phyloP scores from a whole-genome alignment of 768 basidiomycete genomes.

The Mycena haematopus region DNA sequence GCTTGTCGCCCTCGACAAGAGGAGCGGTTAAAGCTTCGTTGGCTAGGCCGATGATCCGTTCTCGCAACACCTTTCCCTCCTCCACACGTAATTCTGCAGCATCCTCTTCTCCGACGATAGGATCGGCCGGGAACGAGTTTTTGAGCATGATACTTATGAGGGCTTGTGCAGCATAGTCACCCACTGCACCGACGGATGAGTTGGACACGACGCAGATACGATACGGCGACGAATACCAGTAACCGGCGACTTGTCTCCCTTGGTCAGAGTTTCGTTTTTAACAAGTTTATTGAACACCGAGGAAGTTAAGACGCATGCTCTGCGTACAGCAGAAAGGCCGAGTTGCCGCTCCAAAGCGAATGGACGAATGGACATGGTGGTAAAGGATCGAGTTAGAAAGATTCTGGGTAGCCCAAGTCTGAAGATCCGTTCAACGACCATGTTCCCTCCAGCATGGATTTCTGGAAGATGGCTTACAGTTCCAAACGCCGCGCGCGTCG shows the following conservation, averaged over 20 bases:
- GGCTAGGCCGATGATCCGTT: conserved; percentile 80
- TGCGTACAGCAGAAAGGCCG: conserved; percentile 84
- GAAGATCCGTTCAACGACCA: neutral
- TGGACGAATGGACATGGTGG: conserved; percentile 54
- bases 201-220: neutral
- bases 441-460: neutral
- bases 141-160: conserved; percentile 84
- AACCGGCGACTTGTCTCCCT: conserved; percentile 92
- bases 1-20: conserved; percentile 61
- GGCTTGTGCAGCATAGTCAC: conserved; percentile 93
- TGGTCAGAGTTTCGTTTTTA: conserved; percentile 84
- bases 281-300: conserved; percentile 87
- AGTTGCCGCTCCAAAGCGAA: conserved; percentile 77
- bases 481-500: too few relatives aligned
- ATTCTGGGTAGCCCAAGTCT: conserved; percentile 11
- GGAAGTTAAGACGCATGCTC: conserved; percentile 84
- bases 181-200: conserved; percentile 59
- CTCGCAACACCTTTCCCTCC: conserved; percentile 50
- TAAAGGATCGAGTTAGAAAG: conserved; percentile 26
- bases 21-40: conserved; percentile 74
- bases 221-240: conserved; percentile 58
- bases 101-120: conserved; percentile 96
- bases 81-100: conserved; percentile 73
- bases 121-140: conserved; percentile 81
- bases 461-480: neutral